Conservation (phyloP, 2,329 filamentous ascomycete genomes). For the Tetracladium maxilliforme region DNA sequence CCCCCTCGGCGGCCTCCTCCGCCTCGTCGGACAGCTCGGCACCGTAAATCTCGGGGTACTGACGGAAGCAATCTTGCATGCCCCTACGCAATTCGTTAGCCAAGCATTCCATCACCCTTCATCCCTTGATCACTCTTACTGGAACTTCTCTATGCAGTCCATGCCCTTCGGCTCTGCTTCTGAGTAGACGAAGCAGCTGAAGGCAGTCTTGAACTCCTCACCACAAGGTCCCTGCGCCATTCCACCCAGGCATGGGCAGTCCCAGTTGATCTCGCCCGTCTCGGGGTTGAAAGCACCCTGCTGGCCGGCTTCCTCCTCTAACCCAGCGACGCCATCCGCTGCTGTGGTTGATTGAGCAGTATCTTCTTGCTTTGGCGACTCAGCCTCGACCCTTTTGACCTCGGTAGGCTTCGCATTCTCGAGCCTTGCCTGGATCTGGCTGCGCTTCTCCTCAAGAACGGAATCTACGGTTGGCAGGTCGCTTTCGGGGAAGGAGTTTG, state of each 20-base stretch:
- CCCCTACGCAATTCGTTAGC: conserved; percentile 35
- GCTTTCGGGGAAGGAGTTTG: conserved; percentile 20
- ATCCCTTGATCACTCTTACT: conserved; percentile 39
- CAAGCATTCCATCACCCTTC: conserved; percentile 1
- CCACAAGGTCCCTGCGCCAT: conserved; percentile 96
- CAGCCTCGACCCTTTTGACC: conserved; percentile 6
- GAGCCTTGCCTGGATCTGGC: conserved; percentile 12
- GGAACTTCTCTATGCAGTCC: conserved; percentile 95
- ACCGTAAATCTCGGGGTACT: conserved; percentile 86
- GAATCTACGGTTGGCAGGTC: conserved; percentile 51
- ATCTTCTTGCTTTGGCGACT: conserved; percentile 5
- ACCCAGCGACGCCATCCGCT: conserved; percentile 29
- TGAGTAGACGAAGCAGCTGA: conserved; percentile 97
- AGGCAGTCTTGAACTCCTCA: conserved; percentile 86
- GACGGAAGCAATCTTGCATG: conserved; percentile 95
- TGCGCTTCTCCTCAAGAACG: conserved; percentile 47
- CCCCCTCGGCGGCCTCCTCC: conserved; percentile 53
- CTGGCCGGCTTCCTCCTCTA: conserved; percentile 71
- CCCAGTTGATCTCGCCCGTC: conserved; percentile 99
- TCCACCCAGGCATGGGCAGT: conserved; percentile 90
- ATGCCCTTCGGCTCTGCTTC: conserved; percentile 93
- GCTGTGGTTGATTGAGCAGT: conserved; percentile 5
- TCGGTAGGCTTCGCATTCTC: conserved; percentile 8
- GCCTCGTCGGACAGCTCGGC: conserved; percentile 72
- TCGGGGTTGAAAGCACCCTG: conserved; percentile 96